Conservation (phyloP, 306 rosid species). For the Vigna hirtella region DNA sequence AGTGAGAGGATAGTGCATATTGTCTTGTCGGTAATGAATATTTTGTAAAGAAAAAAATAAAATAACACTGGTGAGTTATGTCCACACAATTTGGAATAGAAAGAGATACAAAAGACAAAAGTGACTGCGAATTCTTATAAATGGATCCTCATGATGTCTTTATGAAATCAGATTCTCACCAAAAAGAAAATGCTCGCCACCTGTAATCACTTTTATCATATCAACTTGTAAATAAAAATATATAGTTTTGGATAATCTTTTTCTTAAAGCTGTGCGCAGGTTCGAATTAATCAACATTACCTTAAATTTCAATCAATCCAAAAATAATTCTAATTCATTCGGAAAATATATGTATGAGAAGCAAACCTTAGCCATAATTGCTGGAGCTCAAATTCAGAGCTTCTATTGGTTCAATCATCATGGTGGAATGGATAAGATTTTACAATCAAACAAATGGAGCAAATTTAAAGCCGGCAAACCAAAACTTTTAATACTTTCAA, state of each 20-base stretch:
- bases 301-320: too few relatives aligned
- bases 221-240: not conserved
- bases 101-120: not conserved
- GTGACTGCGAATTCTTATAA: not conserved
- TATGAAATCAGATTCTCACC: not conserved
- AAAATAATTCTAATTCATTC: too few relatives aligned
- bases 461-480: not conserved
- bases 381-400: too few relatives aligned
- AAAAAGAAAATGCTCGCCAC: slow-evolving; percentile 12
- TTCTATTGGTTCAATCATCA: too few relatives aligned
- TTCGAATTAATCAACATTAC: too few relatives aligned
- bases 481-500: not conserved
- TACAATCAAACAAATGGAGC: not conserved
- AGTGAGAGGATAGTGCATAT: not conserved
- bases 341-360: too few relatives aligned
- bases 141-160: not conserved
- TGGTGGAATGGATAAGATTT: not conserved
- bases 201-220: not conserved
- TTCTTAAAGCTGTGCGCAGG: too few relatives aligned
- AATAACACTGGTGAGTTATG: not conserved
- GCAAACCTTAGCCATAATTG: too few relatives aligned
- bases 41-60: not conserved
- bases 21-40: slow-evolving; percentile 25
- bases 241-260: too few relatives aligned
- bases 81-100: not conserved